Conservation (phyloP, 2,329 filamentous ascomycete species). For the Orbilia oligospora region DNA sequence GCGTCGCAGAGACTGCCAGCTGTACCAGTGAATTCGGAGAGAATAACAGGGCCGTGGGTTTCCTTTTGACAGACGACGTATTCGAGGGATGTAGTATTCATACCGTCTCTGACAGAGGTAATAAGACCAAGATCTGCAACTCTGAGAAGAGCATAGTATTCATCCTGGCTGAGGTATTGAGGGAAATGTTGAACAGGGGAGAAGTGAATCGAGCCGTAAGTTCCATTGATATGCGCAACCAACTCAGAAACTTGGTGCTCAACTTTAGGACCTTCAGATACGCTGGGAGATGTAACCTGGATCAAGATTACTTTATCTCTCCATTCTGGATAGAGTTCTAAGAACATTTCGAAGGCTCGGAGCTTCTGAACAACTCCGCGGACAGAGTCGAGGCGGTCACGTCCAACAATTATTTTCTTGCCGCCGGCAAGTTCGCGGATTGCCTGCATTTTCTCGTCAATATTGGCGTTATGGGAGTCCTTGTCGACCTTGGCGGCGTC, state of each 20-base stretch:
- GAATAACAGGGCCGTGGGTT: conserved; percentile 86
- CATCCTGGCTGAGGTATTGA: conserved; percentile 88
- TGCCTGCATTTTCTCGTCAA: conserved; percentile 79
- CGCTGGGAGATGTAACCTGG: conserved; percentile 91
- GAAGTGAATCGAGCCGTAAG: conserved; percentile 88
- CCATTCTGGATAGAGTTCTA: conserved; percentile 93
- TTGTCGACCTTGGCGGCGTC: conserved; percentile 84
- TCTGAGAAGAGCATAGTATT: conserved; percentile 94
- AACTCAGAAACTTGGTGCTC: conserved; percentile 91
- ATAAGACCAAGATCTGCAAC: conserved; percentile 93
- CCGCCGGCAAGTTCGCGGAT: conserved; percentile 84
- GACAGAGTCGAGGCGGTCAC: conserved; percentile 93
- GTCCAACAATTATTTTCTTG: conserved; percentile 94
- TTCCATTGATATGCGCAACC: conserved; percentile 90
- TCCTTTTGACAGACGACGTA: conserved; percentile 94
- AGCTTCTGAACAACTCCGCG: conserved; percentile 96
- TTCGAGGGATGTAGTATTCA: conserved; percentile 97
- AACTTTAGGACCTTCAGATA: conserved; percentile 85
- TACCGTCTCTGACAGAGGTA: conserved; percentile 94
- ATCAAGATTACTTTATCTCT: conserved; percentile 91
- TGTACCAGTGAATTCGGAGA: conserved; percentile 97
- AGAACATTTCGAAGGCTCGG: conserved; percentile 91
- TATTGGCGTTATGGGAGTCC: conserved; percentile 79
- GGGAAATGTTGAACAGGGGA: conserved; percentile 94
- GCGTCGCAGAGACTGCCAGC: conserved; percentile 87